Conservation (phyloP, 768 basidiomycete species). For the Leucogyrophana mollusca region DNA sequence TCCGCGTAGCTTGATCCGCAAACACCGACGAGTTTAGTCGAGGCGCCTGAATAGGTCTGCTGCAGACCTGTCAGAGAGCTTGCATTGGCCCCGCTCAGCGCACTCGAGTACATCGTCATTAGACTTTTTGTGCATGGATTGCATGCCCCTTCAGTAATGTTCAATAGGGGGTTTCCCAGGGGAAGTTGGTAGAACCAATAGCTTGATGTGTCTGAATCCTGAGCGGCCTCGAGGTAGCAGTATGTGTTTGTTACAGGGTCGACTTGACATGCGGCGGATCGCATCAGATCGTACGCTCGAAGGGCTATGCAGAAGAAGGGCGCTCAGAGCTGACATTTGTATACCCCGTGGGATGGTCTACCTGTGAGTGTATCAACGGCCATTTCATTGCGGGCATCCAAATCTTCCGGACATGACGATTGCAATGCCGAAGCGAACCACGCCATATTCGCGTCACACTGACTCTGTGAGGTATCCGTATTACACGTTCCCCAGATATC, state of each 20-base stretch:
- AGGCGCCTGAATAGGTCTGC: slow-evolving; percentile 49
- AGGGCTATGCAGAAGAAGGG: slow-evolving; percentile 43
- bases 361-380: slow-evolving; percentile 56
- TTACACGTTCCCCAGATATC: slow-evolving; percentile 83
- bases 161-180: slow-evolving; percentile 54
- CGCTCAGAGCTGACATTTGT: slow-evolving; percentile 1
- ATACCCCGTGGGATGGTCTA: slow-evolving; percentile 26
- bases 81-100: slow-evolving; percentile 36
- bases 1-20: slow-evolving; percentile 55
- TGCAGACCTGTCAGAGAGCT: slow-evolving; percentile 36
- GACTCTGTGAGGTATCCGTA: slow-evolving; percentile 42
- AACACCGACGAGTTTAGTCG: slow-evolving; percentile 39
- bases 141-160: slow-evolving; percentile 52
- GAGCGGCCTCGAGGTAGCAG: slow-evolving; percentile 71
- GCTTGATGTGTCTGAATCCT: slow-evolving; percentile 56
- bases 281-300: slow-evolving; percentile 61
- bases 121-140: slow-evolving; percentile 61
- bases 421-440: slow-evolving; percentile 55
- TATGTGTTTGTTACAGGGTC: slow-evolving; percentile 61
- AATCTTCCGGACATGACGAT: slow-evolving; percentile 53
- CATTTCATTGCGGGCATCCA: slow-evolving; percentile 48
- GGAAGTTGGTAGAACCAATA: slow-evolving; percentile 73
- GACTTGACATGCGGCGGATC: slow-evolving; percentile 55
- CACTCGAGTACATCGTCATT: slow-evolving; percentile 52
- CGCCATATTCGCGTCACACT: slow-evolving; percentile 68